A percentile compares a stretch with the other conserved stretches of the same genome.
Evolutionary conservation across 371 early-diverging fungal genomes (phyloP).

Genomic region (Smittium culicis): DNA sequence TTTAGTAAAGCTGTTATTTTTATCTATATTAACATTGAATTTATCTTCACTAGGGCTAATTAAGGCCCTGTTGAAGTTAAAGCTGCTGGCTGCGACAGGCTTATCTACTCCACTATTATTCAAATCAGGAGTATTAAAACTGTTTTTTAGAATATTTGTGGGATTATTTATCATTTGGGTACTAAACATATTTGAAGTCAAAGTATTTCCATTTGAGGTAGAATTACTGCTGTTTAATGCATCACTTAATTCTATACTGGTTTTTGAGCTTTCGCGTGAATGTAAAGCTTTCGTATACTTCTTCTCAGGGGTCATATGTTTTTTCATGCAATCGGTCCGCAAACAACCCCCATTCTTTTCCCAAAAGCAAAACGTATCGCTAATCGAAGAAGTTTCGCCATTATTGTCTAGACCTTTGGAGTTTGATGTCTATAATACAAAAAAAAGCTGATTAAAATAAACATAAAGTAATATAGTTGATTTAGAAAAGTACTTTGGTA

Average conservation of each 20-base stretch:
- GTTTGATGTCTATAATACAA: background rate
- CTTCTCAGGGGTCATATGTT: background rate
- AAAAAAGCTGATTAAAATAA: background rate
- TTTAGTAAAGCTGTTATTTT: too few relatives aligned
- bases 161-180: background rate
- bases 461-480: background rate
- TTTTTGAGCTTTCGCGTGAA: background rate
- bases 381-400: too few relatives aligned
- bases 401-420: background rate
- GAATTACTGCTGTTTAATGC: too few relatives aligned
- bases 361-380: background rate
- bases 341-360: slow-evolving; percentile 11
- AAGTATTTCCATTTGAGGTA: background rate
- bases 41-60: too few relatives aligned
- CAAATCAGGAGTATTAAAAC: too few relatives aligned
- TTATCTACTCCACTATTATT: too few relatives aligned
- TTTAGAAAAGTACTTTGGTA: too few relatives aligned
- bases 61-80: too few relatives aligned
- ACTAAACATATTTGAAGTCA: background rate
- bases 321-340: background rate
- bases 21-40: too few relatives aligned
- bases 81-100: too few relatives aligned
- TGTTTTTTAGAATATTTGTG: background rate
- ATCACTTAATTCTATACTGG: too few relatives aligned
- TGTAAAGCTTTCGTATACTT: background rate